Conservation (phyloP, 2,329 filamentous ascomycete genomes). For the Colletotrichum australisinense region DNA sequence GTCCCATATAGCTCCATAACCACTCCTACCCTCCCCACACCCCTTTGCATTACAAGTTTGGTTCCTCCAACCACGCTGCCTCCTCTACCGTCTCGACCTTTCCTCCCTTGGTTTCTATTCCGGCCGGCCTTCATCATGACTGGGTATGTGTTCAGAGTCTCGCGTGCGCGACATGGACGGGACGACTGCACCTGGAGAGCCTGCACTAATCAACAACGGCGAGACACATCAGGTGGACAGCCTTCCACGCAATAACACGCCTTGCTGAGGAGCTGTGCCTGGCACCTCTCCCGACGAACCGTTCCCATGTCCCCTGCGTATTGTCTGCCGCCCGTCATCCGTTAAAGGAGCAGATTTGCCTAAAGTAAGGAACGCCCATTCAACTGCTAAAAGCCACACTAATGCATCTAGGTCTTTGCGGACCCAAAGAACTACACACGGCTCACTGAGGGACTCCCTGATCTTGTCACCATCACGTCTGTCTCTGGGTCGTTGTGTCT, state of each 20-base stretch:
- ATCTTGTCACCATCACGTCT: not conserved
- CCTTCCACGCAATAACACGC: not conserved
- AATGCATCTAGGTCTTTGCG: slow-evolving; percentile 12
- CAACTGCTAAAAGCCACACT: slow-evolving; percentile 13
- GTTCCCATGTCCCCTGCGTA: slow-evolving; percentile 22
- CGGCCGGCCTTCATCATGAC: not conserved
- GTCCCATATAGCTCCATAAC: slow-evolving; percentile 12
- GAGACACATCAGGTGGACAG: not conserved
- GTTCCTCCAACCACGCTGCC: slow-evolving; percentile 24
- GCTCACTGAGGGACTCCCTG: not conserved
- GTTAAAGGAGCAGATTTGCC: slow-evolving; percentile 13
- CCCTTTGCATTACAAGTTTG: not conserved
- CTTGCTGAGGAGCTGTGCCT: slow-evolving; percentile 7
- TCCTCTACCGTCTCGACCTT: not conserved
- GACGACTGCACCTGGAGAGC: not conserved
- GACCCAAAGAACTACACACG: not conserved
- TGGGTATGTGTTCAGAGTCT: not conserved
- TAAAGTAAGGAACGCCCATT: slow-evolving; percentile 7
- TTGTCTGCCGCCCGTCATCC: slow-evolving; percentile 31
- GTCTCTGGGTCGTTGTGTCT: not conserved
- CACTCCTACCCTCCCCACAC: slow-evolving; percentile 16
- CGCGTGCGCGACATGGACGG: not conserved
- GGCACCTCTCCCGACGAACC: slow-evolving; percentile 18
- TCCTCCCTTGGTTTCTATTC: not conserved
- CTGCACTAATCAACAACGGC: not conserved